Conservation (phyloP, 1,139 yeast species). For the Groenewaldozyma sp. region DNA sequence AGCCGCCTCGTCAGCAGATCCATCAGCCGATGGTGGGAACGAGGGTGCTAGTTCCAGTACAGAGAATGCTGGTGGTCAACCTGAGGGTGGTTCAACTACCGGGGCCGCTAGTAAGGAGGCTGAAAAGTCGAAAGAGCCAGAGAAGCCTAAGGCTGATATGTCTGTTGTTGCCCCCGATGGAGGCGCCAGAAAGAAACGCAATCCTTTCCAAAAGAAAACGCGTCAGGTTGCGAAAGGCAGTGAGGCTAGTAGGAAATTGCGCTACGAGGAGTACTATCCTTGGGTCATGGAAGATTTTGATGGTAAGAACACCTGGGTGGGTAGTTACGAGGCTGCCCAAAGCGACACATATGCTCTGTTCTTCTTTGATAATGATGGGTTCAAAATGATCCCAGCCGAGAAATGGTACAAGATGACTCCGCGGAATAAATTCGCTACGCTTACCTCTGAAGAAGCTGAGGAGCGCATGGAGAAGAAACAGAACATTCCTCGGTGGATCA, state of each 20-base stretch:
- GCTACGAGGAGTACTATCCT: conserved; percentile 94
- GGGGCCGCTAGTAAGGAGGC: not conserved
- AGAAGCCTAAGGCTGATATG: conserved; percentile 40
- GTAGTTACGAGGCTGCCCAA: conserved; percentile 91
- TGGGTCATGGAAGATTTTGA: conserved; percentile 98
- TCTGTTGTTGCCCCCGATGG: conserved; percentile 81
- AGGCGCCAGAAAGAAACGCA: conserved; percentile 65
- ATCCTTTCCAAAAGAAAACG: conserved; percentile 67
- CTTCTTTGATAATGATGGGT: conserved; percentile 79
- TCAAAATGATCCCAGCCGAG: conserved; percentile 91
- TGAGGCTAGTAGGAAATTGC: conserved; percentile 68
- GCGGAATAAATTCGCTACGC: conserved; percentile 84
- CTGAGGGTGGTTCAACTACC: conserved; percentile 10
- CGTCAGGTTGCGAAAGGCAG: conserved; percentile 73
- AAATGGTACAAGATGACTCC: conserved; percentile 91
- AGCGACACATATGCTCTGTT: conserved; percentile 79
- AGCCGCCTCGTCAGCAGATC: conserved; percentile 9
- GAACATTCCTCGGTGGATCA: conserved; percentile 87
- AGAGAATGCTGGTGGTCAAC: conserved; percentile 11
- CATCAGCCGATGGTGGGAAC: conserved; percentile 4
- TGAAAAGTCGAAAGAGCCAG: conserved; percentile 5
- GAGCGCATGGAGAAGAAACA: conserved; percentile 77
- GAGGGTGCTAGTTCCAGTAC: conserved; percentile 3
- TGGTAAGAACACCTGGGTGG: conserved; percentile 90
- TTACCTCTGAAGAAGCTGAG: conserved; percentile 94